Evolutionary conservation across 306 rosid genomes (phyloP).

Genomic region (Hippophae rhamnoides): DNA sequence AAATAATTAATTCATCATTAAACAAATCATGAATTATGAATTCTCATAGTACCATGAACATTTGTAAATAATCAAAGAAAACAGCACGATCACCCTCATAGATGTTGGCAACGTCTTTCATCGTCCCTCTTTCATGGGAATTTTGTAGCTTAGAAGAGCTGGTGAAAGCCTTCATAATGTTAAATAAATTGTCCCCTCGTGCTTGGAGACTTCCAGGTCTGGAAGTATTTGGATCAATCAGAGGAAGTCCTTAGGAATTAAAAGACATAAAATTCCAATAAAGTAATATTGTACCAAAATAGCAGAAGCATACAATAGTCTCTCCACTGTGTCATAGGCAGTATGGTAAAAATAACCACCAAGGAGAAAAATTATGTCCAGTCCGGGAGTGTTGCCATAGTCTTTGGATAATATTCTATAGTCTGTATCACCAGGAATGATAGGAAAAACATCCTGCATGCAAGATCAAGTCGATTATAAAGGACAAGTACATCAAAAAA

Average conservation of each 20-base stretch:
- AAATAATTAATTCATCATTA: not conserved
- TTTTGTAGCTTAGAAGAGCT: slow-evolving; percentile 66
- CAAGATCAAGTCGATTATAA: slow-evolving; percentile 14
- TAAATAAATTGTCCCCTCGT: slow-evolving; percentile 90
- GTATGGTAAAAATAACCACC: slow-evolving; percentile 99
- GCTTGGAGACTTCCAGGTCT: slow-evolving; percentile 99
- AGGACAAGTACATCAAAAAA: slow-evolving; percentile 15
- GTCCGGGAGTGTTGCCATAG: slow-evolving; percentile 87
- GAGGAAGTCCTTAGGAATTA: slow-evolving; percentile 29
- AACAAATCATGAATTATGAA: not conserved
- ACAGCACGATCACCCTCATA: slow-evolving; percentile 53
- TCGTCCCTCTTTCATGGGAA: slow-evolving; percentile 32
- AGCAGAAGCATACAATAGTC: slow-evolving; percentile 70
- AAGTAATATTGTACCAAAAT: slow-evolving; percentile 39
- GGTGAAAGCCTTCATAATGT: slow-evolving; percentile 71
- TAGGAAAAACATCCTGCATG: slow-evolving; percentile 90
- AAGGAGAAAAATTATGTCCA: slow-evolving; percentile 89
- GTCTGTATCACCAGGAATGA: slow-evolving; percentile 98
- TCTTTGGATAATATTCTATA: slow-evolving; percentile 88
- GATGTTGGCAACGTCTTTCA: slow-evolving; percentile 29
- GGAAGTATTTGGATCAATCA: slow-evolving; percentile 34
- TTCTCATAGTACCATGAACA: slow-evolving; percentile 71
- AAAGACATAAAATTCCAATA: slow-evolving; percentile 19
- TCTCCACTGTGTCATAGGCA: slow-evolving; percentile 85
- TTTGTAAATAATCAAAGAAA: slow-evolving; percentile 84